A percentile compares a stretch with the other conserved stretches of the same genome.
phyloP scores from a whole-genome alignment of 2,329 filamentous ascomycete genomes.

The Aspergillus jensenii region DNA sequence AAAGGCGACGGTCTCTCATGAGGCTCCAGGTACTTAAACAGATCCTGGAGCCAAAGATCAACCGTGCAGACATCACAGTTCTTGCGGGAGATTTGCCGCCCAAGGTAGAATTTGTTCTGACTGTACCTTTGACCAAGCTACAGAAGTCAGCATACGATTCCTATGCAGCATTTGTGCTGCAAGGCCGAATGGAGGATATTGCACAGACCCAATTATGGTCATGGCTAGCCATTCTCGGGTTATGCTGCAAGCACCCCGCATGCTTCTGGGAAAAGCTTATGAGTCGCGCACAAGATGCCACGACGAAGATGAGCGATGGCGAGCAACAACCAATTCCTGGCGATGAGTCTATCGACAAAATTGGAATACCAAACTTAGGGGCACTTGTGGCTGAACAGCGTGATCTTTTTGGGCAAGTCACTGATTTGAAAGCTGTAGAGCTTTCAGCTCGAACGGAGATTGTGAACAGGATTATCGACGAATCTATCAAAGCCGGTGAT shows the following conservation, averaged over 20 bases:
- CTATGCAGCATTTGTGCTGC: slow-evolving; percentile 47
- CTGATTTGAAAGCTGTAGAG: slow-evolving; percentile 42
- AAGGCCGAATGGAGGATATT: slow-evolving; percentile 30
- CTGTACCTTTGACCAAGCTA: slow-evolving; percentile 64
- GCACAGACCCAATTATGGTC: slow-evolving; percentile 50
- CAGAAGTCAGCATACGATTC: slow-evolving; percentile 65
- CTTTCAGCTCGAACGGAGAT: slow-evolving; percentile 69
- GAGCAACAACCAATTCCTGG: slow-evolving; percentile 16
- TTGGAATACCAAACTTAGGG: slow-evolving; percentile 35
- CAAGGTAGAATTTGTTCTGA: slow-evolving; percentile 82
- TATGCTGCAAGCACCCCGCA: slow-evolving; percentile 60
- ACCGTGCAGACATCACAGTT: slow-evolving; percentile 69
- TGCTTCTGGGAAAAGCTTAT: slow-evolving; percentile 53
- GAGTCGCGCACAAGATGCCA: slow-evolving; percentile 31
- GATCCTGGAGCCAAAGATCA: slow-evolving; percentile 74
- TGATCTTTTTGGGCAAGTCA: slow-evolving; percentile 29
- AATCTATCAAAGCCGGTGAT: slow-evolving; percentile 62
- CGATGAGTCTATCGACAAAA: slow-evolving; percentile 36
- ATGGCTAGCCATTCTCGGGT: slow-evolving; percentile 54
- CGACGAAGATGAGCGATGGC: slow-evolving; percentile 12
- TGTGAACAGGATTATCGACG: slow-evolving; percentile 67
- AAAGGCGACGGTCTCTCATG: slow-evolving; percentile 63
- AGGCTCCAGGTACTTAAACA: slow-evolving; percentile 69
- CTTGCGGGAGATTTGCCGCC: slow-evolving; percentile 66
- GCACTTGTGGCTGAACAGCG: slow-evolving; percentile 34